Percentiles rank a stretch among this genome's conserved stretches.
Conservation (phyloP, 768 basidiomycete species). For the Hericium coralloides region DNA sequence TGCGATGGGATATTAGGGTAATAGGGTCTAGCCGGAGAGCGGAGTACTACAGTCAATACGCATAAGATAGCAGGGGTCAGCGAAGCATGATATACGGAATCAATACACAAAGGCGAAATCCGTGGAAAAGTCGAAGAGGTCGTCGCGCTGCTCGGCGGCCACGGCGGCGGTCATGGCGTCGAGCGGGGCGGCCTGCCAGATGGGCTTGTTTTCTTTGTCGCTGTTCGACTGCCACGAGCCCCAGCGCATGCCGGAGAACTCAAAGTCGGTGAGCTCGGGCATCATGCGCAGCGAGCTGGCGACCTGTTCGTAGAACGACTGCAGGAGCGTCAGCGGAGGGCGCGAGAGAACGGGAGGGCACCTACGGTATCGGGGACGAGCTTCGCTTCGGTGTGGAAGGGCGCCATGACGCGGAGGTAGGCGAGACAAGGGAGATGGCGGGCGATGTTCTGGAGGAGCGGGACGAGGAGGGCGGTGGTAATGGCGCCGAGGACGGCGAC, state of each 20-base stretch:
- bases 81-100: neutral
- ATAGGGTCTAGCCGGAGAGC: neutral
- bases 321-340: constrained; percentile 6
- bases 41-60: neutral
- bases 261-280: constrained; percentile 54
- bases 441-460: constrained; percentile 49
- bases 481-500: constrained; percentile 51
- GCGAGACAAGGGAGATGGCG: constrained; percentile 49
- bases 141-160: constrained; percentile 3
- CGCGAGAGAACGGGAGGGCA: constrained; percentile 2
- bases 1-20: neutral
- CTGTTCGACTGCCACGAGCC: constrained; percentile 14
- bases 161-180: constrained; percentile 5
- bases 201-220: constrained; percentile 7
- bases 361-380: constrained; percentile 23
- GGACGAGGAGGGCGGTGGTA: constrained; percentile 46
- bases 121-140: constrained; percentile 6
- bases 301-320: constrained; percentile 60
- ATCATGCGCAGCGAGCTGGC: constrained; percentile 49
- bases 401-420: constrained; percentile 56
- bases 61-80: constrained; percentile 5
- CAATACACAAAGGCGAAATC: constrained; percentile 13
- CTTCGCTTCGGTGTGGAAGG: constrained; percentile 22
- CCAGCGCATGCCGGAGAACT: constrained; percentile 74
- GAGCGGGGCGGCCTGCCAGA: constrained; percentile 11